phyloP scores from a whole-genome alignment of 805 yeast genomes.

The Myxozyma melibiosi region DNA sequence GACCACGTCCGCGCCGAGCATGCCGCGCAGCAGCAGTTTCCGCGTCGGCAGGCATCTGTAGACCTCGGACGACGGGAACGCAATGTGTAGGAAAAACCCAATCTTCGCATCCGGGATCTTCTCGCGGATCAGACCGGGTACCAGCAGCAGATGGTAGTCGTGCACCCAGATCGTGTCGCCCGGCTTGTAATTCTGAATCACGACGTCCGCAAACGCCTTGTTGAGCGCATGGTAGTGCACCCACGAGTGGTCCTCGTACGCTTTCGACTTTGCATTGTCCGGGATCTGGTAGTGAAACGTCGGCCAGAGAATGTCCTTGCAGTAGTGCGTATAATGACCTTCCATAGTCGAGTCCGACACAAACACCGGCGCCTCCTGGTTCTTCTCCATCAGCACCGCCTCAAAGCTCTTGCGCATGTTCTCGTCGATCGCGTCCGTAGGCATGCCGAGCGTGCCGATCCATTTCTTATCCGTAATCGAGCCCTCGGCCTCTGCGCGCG shows the following conservation, averaged over 20 bases:
- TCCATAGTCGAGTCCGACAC: conserved; percentile 78
- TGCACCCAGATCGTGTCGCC: conserved; percentile 90
- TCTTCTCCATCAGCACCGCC: conserved; percentile 46
- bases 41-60: conserved; percentile 93
- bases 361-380: conserved; percentile 64
- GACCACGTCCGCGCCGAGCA: conserved; percentile 84
- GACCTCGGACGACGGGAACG: conserved; percentile 94
- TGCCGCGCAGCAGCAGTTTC: conserved; percentile 70
- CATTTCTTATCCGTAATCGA: conserved; percentile 51
- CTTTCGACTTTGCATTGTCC: conserved; percentile 89
- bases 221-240: conserved; percentile 75
- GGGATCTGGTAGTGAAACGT: conserved; percentile 92
- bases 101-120: conserved; percentile 79
- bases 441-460: conserved; percentile 93
- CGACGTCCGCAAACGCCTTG: conserved; percentile 74
- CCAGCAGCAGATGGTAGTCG: conserved; percentile 86
- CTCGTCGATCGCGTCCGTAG: conserved; percentile 76
- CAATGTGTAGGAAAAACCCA: conserved; percentile 88
- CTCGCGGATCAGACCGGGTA: conserved; percentile 80
- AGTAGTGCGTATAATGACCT: conserved; percentile 88
- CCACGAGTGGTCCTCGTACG: conserved; percentile 96
- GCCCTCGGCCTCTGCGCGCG: conserved; percentile 51
- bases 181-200: conserved; percentile 62
- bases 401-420: conserved; percentile 58
- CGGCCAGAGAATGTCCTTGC: conserved; percentile 96